Conservation (phyloP, 2,329 filamentous ascomycete genomes). For the Achaetomium macrosporum region DNA sequence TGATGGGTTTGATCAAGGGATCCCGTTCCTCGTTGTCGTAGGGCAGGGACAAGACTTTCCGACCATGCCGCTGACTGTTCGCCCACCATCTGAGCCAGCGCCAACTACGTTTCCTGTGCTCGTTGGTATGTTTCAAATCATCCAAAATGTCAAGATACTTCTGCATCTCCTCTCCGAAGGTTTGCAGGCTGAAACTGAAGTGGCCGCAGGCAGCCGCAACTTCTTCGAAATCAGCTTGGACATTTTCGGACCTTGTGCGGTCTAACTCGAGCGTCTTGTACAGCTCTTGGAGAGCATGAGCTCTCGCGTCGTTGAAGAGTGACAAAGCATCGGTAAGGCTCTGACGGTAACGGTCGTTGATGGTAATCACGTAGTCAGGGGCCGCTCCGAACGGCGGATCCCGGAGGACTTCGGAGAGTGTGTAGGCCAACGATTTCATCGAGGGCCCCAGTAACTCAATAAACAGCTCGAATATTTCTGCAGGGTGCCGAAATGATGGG, state of each 20-base stretch:
- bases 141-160: conserved; percentile 78
- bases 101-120: conserved; percentile 63
- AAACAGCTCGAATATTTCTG: conserved; percentile 88
- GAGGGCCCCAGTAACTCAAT: conserved; percentile 84
- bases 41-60: conserved; percentile 23
- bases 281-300: conserved; percentile 68
- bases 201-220: conserved; percentile 96
- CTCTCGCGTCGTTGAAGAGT: conserved; percentile 71
- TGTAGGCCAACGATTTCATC: conserved; percentile 93
- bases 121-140: conserved; percentile 68
- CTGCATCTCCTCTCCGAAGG: conserved; percentile 86
- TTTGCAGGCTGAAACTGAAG: conserved; percentile 86
- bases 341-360: conserved; percentile 73
- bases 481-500: conserved; percentile 52
- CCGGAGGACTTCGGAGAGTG: conserved; percentile 78
- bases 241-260: conserved; percentile 61
- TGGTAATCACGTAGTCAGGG: conserved; percentile 60
- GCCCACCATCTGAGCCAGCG: conserved; percentile 80
- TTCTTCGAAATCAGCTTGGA: conserved; percentile 92
- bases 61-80: conserved; percentile 7
- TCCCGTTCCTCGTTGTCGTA: conserved; percentile 41
- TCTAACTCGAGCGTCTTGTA: conserved; percentile 75
- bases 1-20: conserved; percentile 40
- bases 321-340: conserved; percentile 76
- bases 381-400: conserved; percentile 74